Base-by-base conservation (phyloP, 1,139 yeast genomes). In the Candida freyschussii region DNA sequence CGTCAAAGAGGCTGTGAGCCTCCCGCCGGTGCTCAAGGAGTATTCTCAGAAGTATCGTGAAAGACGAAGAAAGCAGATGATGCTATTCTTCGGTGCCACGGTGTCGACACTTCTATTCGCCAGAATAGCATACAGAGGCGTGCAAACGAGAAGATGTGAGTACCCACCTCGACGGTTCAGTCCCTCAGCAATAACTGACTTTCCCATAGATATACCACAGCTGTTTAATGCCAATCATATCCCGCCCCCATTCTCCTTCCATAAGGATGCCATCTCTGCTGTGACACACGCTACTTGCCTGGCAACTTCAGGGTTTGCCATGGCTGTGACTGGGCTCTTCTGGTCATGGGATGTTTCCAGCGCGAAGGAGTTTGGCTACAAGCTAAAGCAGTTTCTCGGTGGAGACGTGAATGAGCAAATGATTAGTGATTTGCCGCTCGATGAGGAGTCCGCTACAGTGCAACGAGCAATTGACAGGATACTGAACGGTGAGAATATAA, bases 201-300 rank as follows among this genome's bases (percentile, higher is more conserved):
- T n/a, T n/a, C n/a, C n/a, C n/a, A 19, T 17, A 39, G 86, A 75
- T 47, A 59, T 78, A 3, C 96, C 97, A 7, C 72, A 73, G 17
- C 67, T 78, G 48, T 89, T 85, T 57, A 87, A 85, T 50, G 87
- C 91, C 11, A 89, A 89, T 58, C 91, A 87, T 51, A 71, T 76
- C 29, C 94, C 94, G 2, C 96, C 96, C 3, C 70, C 79, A 29
- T 83, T 81, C 54, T 81, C 82, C 31, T 77, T 82, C 56, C 77
- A 85, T 40, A 72, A 76, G 31, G 96, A 89, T 57, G 96, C 96
- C 2, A 76, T 86, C 18, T 78, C 78, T 22, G 97, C 96, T 0
- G 87, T 89, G 5, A 77, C 83, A 0, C 78, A 85, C 24, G 94
- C 95, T 0, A 74, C 95, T 0, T 59, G 83, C 29, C 62, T 87